These are phyloP conservation scores for Lasiodiplodia hormozganensis DNA, from an alignment of 2,329 filamentous ascomycete species.

Conservation along the genomic window DNA sequence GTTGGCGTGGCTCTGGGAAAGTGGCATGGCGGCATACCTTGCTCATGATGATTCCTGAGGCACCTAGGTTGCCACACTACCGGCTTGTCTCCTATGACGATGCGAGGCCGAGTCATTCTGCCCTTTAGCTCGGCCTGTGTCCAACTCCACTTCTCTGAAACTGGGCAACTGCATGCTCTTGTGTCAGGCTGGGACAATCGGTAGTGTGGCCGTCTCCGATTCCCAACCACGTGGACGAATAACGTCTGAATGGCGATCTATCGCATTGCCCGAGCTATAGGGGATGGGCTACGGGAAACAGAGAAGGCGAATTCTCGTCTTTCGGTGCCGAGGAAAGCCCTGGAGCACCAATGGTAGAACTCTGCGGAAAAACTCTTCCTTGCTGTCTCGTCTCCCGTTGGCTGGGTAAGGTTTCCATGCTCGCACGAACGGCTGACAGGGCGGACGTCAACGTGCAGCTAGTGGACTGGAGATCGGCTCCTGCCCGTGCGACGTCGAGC, in stretches of 20 bases:
- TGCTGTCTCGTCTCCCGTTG: not conserved
- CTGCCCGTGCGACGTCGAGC: not conserved
- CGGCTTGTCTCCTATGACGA: not conserved
- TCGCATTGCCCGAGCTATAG: slow-evolving; percentile 13
- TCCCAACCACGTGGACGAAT: slow-evolving; percentile 23
- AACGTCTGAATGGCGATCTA: not conserved
- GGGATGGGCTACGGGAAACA: not conserved
- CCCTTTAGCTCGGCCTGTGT: not conserved
- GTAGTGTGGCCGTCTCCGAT: too few species aligned
- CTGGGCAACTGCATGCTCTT: slow-evolving; percentile 11
- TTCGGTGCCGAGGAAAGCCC: not conserved
- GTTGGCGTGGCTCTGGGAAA: not conserved
- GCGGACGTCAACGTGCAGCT: slow-evolving; percentile 13
- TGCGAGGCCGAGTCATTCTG: not conserved
- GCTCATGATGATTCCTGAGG: not conserved
- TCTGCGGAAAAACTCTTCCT: not conserved
- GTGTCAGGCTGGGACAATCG: not conserved
- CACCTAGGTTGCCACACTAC: not conserved
- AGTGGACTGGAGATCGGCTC: slow-evolving; percentile 12
- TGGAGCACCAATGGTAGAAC: not conserved
- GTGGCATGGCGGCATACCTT: not conserved
- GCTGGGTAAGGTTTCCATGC: slow-evolving; percentile 1
- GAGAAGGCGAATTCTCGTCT: not conserved
- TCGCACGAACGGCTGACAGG: slow-evolving; percentile 4
- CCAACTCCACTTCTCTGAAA: slow-evolving; percentile 17